Evolutionary conservation across 1,139 yeast species (phyloP), one percentile per base, ranked within the genome.

Genomic region (Barnettozyma hawaiiensis): DNA sequence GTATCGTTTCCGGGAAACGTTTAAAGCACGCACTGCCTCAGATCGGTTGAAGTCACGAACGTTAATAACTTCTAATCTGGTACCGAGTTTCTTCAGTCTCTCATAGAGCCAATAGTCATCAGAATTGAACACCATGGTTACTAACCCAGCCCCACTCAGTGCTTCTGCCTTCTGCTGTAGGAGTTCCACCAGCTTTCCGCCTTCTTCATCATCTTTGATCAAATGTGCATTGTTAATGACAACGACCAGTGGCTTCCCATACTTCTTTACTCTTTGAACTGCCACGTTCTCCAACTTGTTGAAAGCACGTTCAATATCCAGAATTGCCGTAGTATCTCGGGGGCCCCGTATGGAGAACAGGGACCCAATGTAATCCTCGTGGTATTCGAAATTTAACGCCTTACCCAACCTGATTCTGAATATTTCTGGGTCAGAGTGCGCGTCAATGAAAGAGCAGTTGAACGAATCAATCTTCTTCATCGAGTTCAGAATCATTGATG

Each of bases 81-180:
- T 85, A 0, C 90, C 89, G 18, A 83, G 66, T 48, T 73, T 75
- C 54, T 82, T 83, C 50, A 85, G 66, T 46, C 87, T 76, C 54
- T 85, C 95, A 59, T 84, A 85, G 2, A 85, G 75, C 95, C 95
- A 85, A 61, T 85, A 85, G 56, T 85, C 95, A 61, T 85, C 95
- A 48, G 87, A 78, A 54, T 84, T 83, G 67, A 85, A 85, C 5
- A 85, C 66, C 62, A 85, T 76, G 0, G 94, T 85, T 14, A 81
- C 81, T 42, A 85, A 66, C 0, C 92, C 90, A 0, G 87, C 72
- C 2, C 92, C 92, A 51, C 90, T 76, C 37, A 85, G 68, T 12
- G 79, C 63, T 57, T 85, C 95, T 0, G 95, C 95, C 57, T 85
- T 85, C 55, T 85, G 95, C 53, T 85, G 95, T 36, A 85, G 64